Evolutionary conservation across 257 asterid species (phyloP), one percentile per base, ranked within the genome.

Genomic region (Hygrophila difformis): DNA sequence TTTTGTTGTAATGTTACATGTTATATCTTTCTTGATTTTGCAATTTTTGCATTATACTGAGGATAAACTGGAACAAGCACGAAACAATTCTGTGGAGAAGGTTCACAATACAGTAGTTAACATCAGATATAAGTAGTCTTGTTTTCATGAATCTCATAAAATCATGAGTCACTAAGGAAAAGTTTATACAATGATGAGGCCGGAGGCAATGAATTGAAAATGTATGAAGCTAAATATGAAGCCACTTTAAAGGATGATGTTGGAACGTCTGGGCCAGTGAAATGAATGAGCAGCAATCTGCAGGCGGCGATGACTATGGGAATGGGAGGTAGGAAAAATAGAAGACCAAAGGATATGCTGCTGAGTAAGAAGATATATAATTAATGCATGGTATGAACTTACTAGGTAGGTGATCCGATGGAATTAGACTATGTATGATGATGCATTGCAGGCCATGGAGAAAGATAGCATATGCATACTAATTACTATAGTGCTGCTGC

Each of bases 141-240:
- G 56, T 20, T 34, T 48, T 57, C 3, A 33, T 9, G 63, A 55
- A 39, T 52, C 87, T 37, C 64, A 56, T 37, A 62, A 67, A 36
- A 66, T 53, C 47, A 63, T 60, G 45, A 63, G 44, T 71, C 72
- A 53, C 53, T 68, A 52, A 55, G 77, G 74, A 40, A 67, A 70
- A 57, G 88, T 86, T 53, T 69, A 86, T 18, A 91, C 58, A 80
- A 91, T 53, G n/a, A n/a, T n/a, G 97, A 86, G 86, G 94, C 87
- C 40, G 95, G 93, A 34, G 93, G 92, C 44, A 69, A 82, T 71
- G 96, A 82, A 64, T 57, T 91, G 71, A 82, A 69, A 64, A 62
- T 57, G 72, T 82, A 80, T 53, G 95, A 91, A 70, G 95, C 93
- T 51, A 67, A 80, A 71, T 82, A 86, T 52, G 88, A 77, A 71